Evolutionary conservation across 208 protist genomes (phyloP), one percentile per base, ranked within the genome.

Genomic region (Balamuthia mandrillaris): DNA sequence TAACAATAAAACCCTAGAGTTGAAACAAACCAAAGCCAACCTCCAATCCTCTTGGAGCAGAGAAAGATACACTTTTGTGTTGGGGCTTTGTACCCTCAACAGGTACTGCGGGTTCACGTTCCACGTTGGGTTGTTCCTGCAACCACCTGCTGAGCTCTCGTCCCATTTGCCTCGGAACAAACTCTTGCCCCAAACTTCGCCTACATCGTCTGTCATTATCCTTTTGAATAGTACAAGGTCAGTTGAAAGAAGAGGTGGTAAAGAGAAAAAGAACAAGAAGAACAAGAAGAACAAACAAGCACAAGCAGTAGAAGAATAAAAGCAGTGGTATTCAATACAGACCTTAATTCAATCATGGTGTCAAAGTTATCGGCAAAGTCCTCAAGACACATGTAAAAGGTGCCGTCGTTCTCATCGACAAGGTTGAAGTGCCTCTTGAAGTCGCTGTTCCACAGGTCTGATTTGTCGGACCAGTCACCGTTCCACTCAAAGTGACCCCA

Each of bases 391-490:
- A 85, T 85, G 61, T 63, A 85, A 16, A 85, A 85, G 14, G 47
- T 42, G 7, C 81, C 81, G 49, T 85, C 81, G 37, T 85, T 47
- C 3, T 58, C 81, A 27, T 84, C 78, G 39, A 84, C 78, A 27
- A 72, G 49, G 39, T 84, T 58, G 0, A 84, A 47, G 18, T 41
- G 44, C 70, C 70, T 49, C 81, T 85, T 85, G 37, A 85, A 60
- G 35, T 45, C 18, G n/a, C 29, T 12, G 0, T 58, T 85, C 81
- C 81, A 85, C 10, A 85, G 63, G 0, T 58, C 31, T 27, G 81
- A 85, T 24, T 61, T 37, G 37, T 85, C 81, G 35, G 81, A 85
- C 81, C 81, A 85, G 35, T 85, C 81, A 35, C 81, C 81, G n/a
- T 72, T 49, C 81, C 81, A 85, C n/a, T 85, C 81, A 14, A 63